phyloP scores from a whole-genome alignment of 148 eudicot species.

The Chenopodium suecicum region DNA sequence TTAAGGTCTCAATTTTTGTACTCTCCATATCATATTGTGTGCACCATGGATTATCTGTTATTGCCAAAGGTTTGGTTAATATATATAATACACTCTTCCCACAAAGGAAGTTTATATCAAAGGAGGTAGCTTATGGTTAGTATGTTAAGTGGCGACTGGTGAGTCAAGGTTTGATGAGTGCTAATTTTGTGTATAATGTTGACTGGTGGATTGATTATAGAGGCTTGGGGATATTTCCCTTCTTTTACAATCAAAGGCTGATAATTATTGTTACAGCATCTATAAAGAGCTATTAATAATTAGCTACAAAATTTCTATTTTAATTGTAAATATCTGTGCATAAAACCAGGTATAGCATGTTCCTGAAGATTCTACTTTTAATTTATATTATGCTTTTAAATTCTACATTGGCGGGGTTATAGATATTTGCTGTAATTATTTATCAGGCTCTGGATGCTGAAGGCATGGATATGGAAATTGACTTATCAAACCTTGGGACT shows the following conservation, averaged over 20 bases:
- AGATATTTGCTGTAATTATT: conserved; percentile 3
- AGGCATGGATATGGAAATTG: conserved; percentile 98
- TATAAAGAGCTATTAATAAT: background rate
- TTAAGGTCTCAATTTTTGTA: background rate
- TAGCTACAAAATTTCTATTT: background rate
- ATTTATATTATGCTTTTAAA: background rate
- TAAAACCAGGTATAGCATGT: background rate
- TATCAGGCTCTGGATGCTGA: conserved; percentile 88
- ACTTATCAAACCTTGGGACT: conserved; percentile 95
- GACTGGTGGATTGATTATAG: background rate
- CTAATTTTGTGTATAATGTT: background rate
- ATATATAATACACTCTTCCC: too few relatives aligned
- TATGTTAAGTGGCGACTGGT: background rate
- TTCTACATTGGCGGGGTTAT: background rate
- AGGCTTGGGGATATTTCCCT: background rate
- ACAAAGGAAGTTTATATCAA: too few relatives aligned
- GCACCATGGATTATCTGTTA: background rate
- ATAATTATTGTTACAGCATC: background rate
- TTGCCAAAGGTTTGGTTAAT: background rate
- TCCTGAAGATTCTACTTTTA: background rate
- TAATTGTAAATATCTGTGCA: background rate
- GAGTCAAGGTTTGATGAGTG: background rate
- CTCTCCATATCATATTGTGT: background rate
- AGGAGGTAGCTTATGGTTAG: background rate
- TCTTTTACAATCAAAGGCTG: background rate